Evolutionary conservation across 2,329 filamentous ascomycete species (phyloP), one percentile per base, ranked within the genome.

Genomic region (Beauveria brongniartii): DNA sequence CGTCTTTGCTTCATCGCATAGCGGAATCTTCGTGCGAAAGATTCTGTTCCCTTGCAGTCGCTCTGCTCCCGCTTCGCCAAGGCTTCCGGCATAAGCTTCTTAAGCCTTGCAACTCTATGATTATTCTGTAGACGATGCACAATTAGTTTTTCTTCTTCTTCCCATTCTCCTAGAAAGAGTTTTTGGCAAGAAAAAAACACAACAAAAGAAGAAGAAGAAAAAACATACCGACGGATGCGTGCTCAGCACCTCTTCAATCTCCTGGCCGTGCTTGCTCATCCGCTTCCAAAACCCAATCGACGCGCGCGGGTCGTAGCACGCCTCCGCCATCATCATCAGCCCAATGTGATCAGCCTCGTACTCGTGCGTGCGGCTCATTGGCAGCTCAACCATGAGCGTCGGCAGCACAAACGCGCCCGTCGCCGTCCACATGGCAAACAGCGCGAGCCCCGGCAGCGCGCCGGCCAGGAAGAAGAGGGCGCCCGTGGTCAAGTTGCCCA

Each of bases 311-410:
- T 91, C 80, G 69, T 89, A 92, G 74, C 90, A 92, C 28, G 86
- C 87, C 74, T 90, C 84, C 0, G 89, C 84, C 88, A 92, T 92
- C 81, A 92, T 89, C 81, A 92, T 84, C 40, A 92, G 73, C 0
- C 90, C 90, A 53, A 92, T 91, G 67, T 89, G 90, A 69, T 93
- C 90, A 0, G 90, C 90, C 75, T 93, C 89, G 54, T 80, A 84
- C 77, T 89, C 90, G 74, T 92, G 89, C 69, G 80, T 82, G 54
- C 90, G 78, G 52, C 83, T 84, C 71, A 89, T 89, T 1, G 89
- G 90, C 63, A 82, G 77, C 54, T 78, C 79, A 69, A 91, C 84
- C n/a, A 87, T 80, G 18, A 89, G 70, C 55, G 89, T 80, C 30
- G 89, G 74, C 24, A 87, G 59, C 69, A 75, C 62, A 62, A 68